A percentile compares a stretch with the other conserved stretches of the same genome.
Evolutionary conservation across 2,329 filamentous ascomycete species (phyloP).

Genomic region (Exophiala sp.): DNA sequence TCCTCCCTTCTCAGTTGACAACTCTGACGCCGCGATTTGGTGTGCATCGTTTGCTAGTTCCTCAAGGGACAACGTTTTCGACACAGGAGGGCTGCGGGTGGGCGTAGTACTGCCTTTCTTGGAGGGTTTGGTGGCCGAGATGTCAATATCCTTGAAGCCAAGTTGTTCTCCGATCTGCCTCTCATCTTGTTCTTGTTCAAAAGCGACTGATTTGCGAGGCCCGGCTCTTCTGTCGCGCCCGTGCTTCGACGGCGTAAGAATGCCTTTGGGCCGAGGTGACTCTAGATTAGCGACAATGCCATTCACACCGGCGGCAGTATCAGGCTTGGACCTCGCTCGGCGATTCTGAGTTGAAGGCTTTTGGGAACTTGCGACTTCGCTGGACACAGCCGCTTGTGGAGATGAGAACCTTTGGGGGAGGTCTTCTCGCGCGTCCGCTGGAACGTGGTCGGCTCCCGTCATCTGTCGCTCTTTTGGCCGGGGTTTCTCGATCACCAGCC

Average conservation of each 20-base stretch:
- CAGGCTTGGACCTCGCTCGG: neutral
- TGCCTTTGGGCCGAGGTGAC: constrained; percentile 27
- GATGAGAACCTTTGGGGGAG: neutral
- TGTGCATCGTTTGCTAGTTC: neutral
- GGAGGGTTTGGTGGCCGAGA: constrained; percentile 12
- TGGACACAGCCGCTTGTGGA: neutral
- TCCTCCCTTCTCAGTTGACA: neutral
- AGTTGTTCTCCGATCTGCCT: constrained; percentile 26
- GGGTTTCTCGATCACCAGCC: neutral
- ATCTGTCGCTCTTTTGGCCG: neutral
- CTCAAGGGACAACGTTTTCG: neutral
- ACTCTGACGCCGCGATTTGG: neutral
- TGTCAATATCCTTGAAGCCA: constrained; percentile 29
- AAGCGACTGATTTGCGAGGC: constrained; percentile 27
- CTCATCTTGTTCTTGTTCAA: constrained; percentile 23
- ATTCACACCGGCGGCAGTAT: neutral
- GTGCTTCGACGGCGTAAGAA: constrained; percentile 25
- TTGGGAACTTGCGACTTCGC: neutral
- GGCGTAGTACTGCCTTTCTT: neutral
- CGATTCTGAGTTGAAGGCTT: neutral
- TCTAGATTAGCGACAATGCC: neutral
- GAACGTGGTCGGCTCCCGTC: constrained; percentile 6
- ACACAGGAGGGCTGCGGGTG: neutral
- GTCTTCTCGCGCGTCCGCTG: constrained; percentile 9
- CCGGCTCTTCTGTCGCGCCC: constrained; percentile 12